phyloP scores from a whole-genome alignment of 768 basidiomycete species.

The Botryobasidium botryosum region DNA sequence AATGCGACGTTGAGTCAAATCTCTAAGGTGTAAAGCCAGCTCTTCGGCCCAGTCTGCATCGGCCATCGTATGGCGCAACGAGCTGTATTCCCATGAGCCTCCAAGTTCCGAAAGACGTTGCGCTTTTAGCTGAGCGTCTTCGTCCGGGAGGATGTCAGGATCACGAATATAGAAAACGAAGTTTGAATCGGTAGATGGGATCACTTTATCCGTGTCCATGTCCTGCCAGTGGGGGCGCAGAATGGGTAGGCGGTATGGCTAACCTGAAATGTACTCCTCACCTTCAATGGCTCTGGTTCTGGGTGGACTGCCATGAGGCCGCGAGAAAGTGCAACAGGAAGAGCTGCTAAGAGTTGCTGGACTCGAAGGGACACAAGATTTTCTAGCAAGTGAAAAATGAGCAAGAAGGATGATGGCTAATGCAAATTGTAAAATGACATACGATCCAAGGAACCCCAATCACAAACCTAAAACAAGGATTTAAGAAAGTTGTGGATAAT shows the following conservation, averaged over 20 bases:
- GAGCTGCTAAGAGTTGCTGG: not conserved
- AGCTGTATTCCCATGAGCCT: not conserved
- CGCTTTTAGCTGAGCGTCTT: not conserved
- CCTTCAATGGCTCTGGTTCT: not conserved
- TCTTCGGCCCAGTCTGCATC: not conserved
- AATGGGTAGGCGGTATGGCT: not conserved
- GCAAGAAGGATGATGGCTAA: not conserved
- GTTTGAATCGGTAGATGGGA: not conserved
- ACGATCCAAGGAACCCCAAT: constrained; percentile 9
- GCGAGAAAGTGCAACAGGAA: not conserved
- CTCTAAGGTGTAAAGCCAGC: not conserved
- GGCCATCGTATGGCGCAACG: not conserved
- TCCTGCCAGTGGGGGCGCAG: not conserved
- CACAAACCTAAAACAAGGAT: too few relatives aligned
- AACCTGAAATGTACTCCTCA: not conserved
- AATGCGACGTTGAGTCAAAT: not conserved
- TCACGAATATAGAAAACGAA: not conserved
- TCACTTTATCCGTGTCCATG: not conserved
- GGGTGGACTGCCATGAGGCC: not conserved
- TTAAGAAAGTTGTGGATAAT: too few relatives aligned
- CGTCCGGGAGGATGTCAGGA: not conserved
- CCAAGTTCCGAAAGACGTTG: not conserved
- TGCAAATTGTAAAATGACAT: not conserved
- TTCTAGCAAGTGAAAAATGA: not conserved
- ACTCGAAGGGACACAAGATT: not conserved